Conservation (phyloP, 192 early-diverging fungal species). For the Oehlia diaphana region DNA sequence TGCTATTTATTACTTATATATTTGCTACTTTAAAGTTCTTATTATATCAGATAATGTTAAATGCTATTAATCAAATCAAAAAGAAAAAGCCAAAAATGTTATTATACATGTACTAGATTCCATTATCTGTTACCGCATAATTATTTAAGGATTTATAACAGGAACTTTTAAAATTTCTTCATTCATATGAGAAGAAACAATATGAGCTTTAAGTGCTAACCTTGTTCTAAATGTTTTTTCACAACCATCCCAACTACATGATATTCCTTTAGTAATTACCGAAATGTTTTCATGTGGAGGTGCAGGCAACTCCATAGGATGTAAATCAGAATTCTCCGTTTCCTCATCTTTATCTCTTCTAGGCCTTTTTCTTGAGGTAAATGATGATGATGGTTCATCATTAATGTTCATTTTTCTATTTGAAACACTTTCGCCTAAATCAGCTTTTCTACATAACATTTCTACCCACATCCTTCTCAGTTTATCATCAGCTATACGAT, state of each 20-base stretch:
- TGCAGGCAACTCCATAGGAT: background rate
- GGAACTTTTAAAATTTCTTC: background rate
- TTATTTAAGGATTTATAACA: background rate
- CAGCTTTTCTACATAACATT: background rate
- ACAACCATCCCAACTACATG: background rate
- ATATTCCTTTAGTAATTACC: background rate
- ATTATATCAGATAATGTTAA: too few relatives aligned
- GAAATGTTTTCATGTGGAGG: background rate
- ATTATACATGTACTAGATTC: too few relatives aligned
- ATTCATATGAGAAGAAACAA: background rate
- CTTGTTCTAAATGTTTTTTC: slow-evolving; percentile 7
- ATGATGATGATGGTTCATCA: background rate
- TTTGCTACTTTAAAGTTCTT: too few relatives aligned
- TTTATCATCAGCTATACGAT: background rate
- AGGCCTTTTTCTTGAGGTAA: background rate
- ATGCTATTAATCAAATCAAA: too few relatives aligned
- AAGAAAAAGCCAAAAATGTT: too few relatives aligned
- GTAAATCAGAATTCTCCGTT: background rate
- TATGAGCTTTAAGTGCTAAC: slow-evolving; percentile 3
- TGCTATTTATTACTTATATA: too few relatives aligned
- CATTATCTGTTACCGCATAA: too few relatives aligned
- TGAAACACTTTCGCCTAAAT: too few relatives aligned
- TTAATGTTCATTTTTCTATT: background rate
- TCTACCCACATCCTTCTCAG: slow-evolving; percentile 2
- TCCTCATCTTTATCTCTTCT: background rate